Conservation (phyloP, 2,329 filamentous ascomycete genomes). For the Colletotrichum sublineola region DNA sequence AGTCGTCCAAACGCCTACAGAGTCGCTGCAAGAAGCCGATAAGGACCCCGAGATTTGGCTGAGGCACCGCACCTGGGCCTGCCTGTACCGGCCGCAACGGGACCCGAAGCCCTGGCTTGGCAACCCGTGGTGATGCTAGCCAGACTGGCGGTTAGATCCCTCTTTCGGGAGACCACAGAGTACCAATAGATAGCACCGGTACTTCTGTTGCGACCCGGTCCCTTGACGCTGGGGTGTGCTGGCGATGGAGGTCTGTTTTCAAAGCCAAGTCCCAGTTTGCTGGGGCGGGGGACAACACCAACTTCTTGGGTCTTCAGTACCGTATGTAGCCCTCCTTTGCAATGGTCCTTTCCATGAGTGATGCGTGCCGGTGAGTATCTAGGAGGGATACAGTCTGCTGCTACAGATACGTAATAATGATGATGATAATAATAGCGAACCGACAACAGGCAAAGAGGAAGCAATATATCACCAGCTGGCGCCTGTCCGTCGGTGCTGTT, state of each 20-base stretch:
- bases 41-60: neutral
- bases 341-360: too few relatives aligned
- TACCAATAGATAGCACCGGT: neutral
- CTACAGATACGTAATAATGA: too few relatives aligned
- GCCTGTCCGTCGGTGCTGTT: neutral
- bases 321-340: too few relatives aligned
- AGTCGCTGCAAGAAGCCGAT: slow-evolving; percentile 12
- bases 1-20: neutral
- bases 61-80: neutral
- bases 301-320: too few relatives aligned
- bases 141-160: slow-evolving; percentile 5
- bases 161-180: neutral
- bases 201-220: neutral
- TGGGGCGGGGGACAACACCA: too few relatives aligned
- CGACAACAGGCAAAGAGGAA: neutral
- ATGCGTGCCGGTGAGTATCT: too few relatives aligned
- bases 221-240: neutral
- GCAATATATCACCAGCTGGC: neutral
- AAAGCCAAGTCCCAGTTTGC: too few relatives aligned
- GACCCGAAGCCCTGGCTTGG: slow-evolving; percentile 18
- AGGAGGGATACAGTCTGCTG: too few relatives aligned
- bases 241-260: too few relatives aligned
- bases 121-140: neutral
- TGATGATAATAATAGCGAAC: too few relatives aligned
- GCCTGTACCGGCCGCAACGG: slow-evolving; percentile 14